Conservation (phyloP, 768 basidiomycete species). For the Cantharellus cinnabarinus region DNA sequence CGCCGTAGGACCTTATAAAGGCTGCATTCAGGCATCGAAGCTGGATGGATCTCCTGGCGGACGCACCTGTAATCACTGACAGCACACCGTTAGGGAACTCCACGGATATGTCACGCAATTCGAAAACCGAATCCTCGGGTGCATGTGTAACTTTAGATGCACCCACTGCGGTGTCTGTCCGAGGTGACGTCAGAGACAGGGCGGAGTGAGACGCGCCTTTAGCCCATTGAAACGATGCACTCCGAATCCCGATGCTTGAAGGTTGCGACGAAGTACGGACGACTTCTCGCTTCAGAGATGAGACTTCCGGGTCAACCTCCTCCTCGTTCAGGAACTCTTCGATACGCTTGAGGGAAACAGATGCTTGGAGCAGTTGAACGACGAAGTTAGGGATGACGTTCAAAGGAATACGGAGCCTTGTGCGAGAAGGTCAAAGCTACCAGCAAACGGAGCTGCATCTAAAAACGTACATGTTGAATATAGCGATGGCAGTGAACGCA, state of each 20-base stretch:
- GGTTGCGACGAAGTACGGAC: conserved; percentile 12
- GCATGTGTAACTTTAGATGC: not conserved
- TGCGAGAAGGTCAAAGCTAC: too few relatives aligned
- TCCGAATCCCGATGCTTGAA: conserved; percentile 26
- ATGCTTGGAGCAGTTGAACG: conserved; percentile 50
- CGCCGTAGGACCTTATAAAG: conserved; percentile 40
- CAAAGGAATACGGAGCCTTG: conserved; percentile 26
- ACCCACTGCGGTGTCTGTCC: not conserved
- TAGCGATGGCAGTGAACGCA: conserved; percentile 74
- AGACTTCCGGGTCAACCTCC: conserved; percentile 49
- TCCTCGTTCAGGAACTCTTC: conserved; percentile 47
- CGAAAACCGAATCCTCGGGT: conserved; percentile 32
- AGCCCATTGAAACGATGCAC: conserved; percentile 43
- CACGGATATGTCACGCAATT: conserved; percentile 44
- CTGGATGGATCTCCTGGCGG: not conserved
- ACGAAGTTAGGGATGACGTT: conserved; percentile 66
- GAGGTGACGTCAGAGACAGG: conserved; percentile 9
- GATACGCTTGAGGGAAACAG: conserved; percentile 48
- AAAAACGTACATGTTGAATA: conserved; percentile 46
- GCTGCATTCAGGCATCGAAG: not conserved
- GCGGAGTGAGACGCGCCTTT: conserved; percentile 21
- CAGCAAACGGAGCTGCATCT: too few relatives aligned
- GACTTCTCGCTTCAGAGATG: conserved; percentile 28
- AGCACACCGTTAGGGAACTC: conserved; percentile 53
- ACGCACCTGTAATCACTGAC: conserved; percentile 35